Base-by-base conservation (phyloP, 768 basidiomycete genomes). In the Clavulina sp. region DNA sequence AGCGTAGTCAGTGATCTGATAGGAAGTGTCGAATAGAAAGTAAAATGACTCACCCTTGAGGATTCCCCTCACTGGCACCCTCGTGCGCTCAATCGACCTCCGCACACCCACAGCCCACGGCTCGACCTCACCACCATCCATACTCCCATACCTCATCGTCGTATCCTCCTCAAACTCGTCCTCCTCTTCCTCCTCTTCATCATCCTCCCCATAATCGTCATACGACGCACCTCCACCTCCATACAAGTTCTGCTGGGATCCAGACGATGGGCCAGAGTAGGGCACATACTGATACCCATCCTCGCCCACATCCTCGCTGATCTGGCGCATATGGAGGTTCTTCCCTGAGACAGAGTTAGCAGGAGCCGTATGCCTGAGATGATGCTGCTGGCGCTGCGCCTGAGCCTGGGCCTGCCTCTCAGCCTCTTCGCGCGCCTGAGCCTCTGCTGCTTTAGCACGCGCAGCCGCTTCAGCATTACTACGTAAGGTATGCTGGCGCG, bases 401-500 rank as follows among this genome's bases (percentile, higher is more conserved):
- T n/a, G n/a, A n/a, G n/a, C n/a, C n/a, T n/a, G n/a, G n/a, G n/a
- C n/a, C n/a, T n/a, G n/a, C n/a, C n/a, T n/a, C n/a, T n/a, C n/a
- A n/a, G n/a, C n/a, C n/a, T n/a, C n/a, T n/a, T n/a, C n/a, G n/a
- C n/a, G n/a, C n/a, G n/a, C n/a, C n/a, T n/a, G n/a, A n/a, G n/a
- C n/a, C n/a, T n/a, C n/a, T 18, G 54, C 55, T 41, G 73, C 75
- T 61, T 76, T 77, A 16, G 74, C 76, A 60, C 66, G 72, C 0
- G 78, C 81, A 28, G 81, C 81, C 16, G 80, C 81, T 62, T 82
- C 81, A 6, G 84, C 83, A 57, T 84, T 86, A 51, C 74, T 84
- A 19, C 62, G 56, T 54, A 95, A 75, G 3, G 91, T 95, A 64
- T 93, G 89, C 63, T 91, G 86, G 38, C 91, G 63, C 1, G 86